Evolutionary conservation across 371 early-diverging fungal species (phyloP).

Genomic region (Smittium culicis): DNA sequence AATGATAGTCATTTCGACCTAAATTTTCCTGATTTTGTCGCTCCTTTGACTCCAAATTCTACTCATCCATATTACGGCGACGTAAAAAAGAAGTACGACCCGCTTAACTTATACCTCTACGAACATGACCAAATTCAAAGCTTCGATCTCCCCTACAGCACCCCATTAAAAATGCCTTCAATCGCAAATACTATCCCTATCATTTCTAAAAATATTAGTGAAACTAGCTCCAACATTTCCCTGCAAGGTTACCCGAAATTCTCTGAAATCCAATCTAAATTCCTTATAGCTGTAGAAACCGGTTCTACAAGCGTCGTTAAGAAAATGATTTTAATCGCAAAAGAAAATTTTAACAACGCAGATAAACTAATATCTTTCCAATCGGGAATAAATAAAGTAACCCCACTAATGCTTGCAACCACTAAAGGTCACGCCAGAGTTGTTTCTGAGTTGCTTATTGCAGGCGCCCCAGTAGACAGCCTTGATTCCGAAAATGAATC

Average conservation of each 20-base stretch:
- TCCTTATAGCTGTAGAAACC: constrained; percentile 13
- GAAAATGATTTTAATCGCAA: constrained; percentile 21
- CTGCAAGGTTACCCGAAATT: not conserved
- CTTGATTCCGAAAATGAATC: constrained; percentile 65
- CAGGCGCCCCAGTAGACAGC: constrained; percentile 48
- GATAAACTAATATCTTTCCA: constrained; percentile 18
- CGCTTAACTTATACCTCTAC: not conserved
- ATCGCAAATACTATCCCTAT: not conserved
- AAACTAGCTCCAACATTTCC: not conserved
- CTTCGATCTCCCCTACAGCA: not conserved
- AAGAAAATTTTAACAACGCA: constrained; percentile 3
- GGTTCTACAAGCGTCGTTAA: constrained; percentile 22
- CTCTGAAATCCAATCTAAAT: constrained; percentile 11
- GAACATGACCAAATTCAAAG: not conserved
- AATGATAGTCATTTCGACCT: not conserved
- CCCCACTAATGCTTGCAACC: constrained; percentile 55
- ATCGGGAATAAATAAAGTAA: constrained; percentile 43
- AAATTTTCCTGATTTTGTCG: constrained; percentile 40
- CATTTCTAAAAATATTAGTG: not conserved
- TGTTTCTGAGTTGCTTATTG: constrained; percentile 47
- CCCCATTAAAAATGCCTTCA: not conserved
- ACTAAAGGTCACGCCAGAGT: constrained; percentile 51
- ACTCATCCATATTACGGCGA: constrained; percentile 49
- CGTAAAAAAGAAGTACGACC: not conserved
- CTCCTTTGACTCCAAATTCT: constrained; percentile 49